phyloP scores from a whole-genome alignment of 257 asterid species.

The Leonotis leonurus region DNA sequence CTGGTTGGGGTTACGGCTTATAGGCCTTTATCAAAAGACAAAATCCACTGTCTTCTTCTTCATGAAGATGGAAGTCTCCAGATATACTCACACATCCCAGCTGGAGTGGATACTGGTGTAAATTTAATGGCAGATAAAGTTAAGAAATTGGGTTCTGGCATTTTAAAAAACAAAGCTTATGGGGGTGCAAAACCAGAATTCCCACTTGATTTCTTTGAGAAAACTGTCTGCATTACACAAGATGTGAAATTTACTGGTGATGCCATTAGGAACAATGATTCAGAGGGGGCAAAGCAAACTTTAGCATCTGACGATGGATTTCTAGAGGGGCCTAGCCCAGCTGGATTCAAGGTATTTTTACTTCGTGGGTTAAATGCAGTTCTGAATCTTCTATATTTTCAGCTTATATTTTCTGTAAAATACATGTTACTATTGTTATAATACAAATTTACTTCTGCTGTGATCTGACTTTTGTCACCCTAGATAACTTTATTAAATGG shows the following conservation, averaged over 20 bases:
- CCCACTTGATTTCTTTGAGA: slow-evolving; percentile 94
- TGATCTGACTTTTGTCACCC: neutral
- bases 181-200: slow-evolving; percentile 93
- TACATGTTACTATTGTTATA: neutral
- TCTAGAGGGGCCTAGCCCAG: slow-evolving; percentile 75
- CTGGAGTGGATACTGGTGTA: slow-evolving; percentile 58
- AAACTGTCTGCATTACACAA: slow-evolving; percentile 73
- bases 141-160: slow-evolving; percentile 83
- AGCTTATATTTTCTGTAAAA: slow-evolving; percentile 1
- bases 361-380: neutral
- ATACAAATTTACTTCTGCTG: neutral
- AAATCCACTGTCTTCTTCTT: slow-evolving; percentile 85
- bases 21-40: slow-evolving; percentile 95
- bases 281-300: slow-evolving; percentile 87
- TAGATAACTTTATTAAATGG: neutral
- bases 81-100: slow-evolving; percentile 76
- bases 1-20: slow-evolving; percentile 94
- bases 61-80: slow-evolving; percentile 99
- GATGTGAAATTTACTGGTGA: slow-evolving; percentile 88
- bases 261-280: slow-evolving; percentile 86
- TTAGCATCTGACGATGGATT: slow-evolving; percentile 97
- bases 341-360: slow-evolving; percentile 86
- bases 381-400: slow-evolving; percentile 11
- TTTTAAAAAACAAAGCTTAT: slow-evolving; percentile 77
- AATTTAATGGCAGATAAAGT: slow-evolving; percentile 72